Evolutionary conservation across 495 filamentous ascomycete species (phyloP), one percentile per base, ranked within the genome.

Genomic region (Talaromyces thailandensis): DNA sequence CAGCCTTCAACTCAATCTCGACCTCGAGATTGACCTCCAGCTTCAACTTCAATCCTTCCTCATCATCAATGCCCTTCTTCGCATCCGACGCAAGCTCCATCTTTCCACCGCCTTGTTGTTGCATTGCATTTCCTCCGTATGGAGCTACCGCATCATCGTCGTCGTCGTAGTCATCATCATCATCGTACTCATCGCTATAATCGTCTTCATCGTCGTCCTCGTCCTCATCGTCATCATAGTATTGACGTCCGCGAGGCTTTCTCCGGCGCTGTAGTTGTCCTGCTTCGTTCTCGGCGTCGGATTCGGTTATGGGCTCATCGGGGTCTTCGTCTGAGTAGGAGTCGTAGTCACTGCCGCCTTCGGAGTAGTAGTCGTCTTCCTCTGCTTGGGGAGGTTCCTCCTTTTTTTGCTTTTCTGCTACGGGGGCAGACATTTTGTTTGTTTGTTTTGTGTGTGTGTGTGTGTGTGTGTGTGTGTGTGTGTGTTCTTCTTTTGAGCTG

Each of bases 21-120:
- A 96, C 84, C 66, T 96, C 92, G 51, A 96, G 73, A 73, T 96
- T 95, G 62, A 96, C 71, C 66, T 96, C 91, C 56, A 96, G 72
- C 66, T 90, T 78, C 77, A 96, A 66, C 70, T 84, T 84, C 66
- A 96, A 79, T 63, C 77, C 77, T 12, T 80, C 76, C 58, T 79
- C 68, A n/a, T 80, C 75, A 29, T 73, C 67, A 21, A 73, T 65
- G 11, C 59, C 64, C 63, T 73, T 73, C 62, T 69, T 64, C 52
- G 69, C 63, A 37, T 70, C 60, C n/a, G 67, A 59, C n/a, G 69
- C 66, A 21, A 69, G 63, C 24, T 75, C 66, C 69, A 78, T 75
- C 56, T 64, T 61, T 52, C 52, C 51, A 58, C 50, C 40, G 66
- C 68, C 66, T 76, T 73, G 76, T 62, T 71, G 70, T 26, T 77